Evolutionary conservation across 371 early-diverging fungal species (phyloP).

Genomic region (Mucor lusitanicus): DNA sequence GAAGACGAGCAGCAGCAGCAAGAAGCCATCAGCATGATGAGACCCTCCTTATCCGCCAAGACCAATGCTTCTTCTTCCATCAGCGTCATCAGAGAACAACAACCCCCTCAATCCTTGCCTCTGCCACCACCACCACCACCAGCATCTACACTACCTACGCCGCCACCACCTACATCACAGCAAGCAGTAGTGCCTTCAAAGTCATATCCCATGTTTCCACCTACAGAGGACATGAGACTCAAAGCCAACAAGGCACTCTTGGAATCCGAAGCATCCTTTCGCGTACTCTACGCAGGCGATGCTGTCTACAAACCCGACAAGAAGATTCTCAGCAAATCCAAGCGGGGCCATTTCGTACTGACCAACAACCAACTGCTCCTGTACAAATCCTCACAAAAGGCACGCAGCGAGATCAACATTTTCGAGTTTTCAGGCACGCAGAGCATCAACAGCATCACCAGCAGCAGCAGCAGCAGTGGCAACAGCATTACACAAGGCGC

Average conservation of each 20-base stretch:
- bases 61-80: not conserved
- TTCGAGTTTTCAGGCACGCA: slow-evolving; percentile 5
- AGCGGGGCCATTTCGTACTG: slow-evolving; percentile 31
- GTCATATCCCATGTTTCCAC: slow-evolving; percentile 15
- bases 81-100: not conserved
- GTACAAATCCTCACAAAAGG: slow-evolving; percentile 39
- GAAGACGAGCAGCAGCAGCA: not conserved
- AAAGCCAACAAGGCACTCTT: not conserved
- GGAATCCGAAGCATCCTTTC: slow-evolving; percentile 13
- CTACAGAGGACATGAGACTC: slow-evolving; percentile 10
- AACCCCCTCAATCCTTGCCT: not conserved
- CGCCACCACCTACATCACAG: too few species aligned
- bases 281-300: slow-evolving; percentile 39
- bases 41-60: not conserved
- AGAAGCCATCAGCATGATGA: not conserved
- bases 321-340: slow-evolving; percentile 14
- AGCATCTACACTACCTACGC: not conserved
- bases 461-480: not conserved
- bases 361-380: slow-evolving; percentile 34
- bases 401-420: slow-evolving; percentile 26
- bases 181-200: too few species aligned
- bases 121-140: not conserved
- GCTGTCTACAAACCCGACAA: slow-evolving; percentile 25
- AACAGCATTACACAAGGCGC: not conserved
- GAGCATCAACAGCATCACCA: not conserved